These are phyloP conservation scores for sorghum (Sorghum bicolor) DNA, from an alignment of 176 grass and related monocot species.

Conservation along the genomic window Sorghum_bicolor_NCBIv3 NC_012870.2:57186001-57186500, in stretches of 20 bases:
- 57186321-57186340: neutral
- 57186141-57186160: no score
- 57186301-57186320: neutral
- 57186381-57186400: neutral
- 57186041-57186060: neutral
- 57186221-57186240: no score
- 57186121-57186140: no score
- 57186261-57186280: neutral
- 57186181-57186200: no score
- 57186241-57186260: slow-evolving; percentile 2
- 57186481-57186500: slow-evolving; percentile 14
- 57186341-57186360: neutral
- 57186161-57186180: no score
- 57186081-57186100: neutral
- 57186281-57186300: neutral
- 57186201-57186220: no score
- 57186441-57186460: neutral
- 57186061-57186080: neutral
- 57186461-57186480: slow-evolving; percentile 1
- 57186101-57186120: no score
- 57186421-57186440: slow-evolving; percentile 1
- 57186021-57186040: neutral
- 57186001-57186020: slow-evolving; percentile 2
- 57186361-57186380: neutral
- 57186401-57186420: neutral